Percentiles rank a stretch among this genome's conserved stretches.
Evolutionary conservation across 1,284 basidiomycete species (phyloP).

Genomic region (Gymnopus androsaceus): DNA sequence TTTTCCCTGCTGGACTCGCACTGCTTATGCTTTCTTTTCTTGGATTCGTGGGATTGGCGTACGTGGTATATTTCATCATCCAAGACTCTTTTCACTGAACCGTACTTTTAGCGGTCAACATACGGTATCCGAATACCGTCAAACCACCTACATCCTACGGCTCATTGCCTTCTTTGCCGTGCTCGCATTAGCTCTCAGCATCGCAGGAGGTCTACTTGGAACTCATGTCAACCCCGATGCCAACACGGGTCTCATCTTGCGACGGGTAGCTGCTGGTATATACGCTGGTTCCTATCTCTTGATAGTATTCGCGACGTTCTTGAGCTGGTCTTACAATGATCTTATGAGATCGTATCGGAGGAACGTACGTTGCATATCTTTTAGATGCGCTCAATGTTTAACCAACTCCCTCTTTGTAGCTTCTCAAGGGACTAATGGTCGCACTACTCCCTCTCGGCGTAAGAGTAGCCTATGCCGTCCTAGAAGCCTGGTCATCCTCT

Average conservation of each 20-base stretch:
- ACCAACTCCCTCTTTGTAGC: conserved; percentile 37
- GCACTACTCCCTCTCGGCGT: conserved; percentile 62
- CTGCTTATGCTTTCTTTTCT: conserved; percentile 56
- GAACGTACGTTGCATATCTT: conserved; percentile 31
- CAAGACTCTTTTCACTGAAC: neutral
- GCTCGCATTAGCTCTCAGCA: conserved; percentile 48
- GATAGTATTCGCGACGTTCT: conserved; percentile 42
- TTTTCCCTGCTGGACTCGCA: conserved; percentile 58
- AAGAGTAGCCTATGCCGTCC: conserved; percentile 54
- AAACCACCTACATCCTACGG: conserved; percentile 40
- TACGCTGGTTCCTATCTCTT: conserved; percentile 50
- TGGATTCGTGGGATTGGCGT: conserved; percentile 64
- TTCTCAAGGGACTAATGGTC: conserved; percentile 51
- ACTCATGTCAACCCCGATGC: conserved; percentile 33
- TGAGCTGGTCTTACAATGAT: conserved; percentile 50
- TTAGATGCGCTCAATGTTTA: conserved; percentile 8
- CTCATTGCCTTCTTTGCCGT: conserved; percentile 43
- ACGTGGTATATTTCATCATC: conserved; percentile 30
- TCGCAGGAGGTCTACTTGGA: conserved; percentile 51
- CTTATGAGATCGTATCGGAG: conserved; percentile 53
- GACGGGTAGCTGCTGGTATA: conserved; percentile 51
- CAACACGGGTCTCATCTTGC: conserved; percentile 40
- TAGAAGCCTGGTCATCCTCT: conserved; percentile 56
- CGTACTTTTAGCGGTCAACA: conserved; percentile 40
- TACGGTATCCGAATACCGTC: conserved; percentile 46